Percentiles rank a stretch among this genome's conserved stretches.
phyloP scores from a whole-genome alignment of 352 stramenopile genomes.

The Thalassiosira allenii region DNA sequence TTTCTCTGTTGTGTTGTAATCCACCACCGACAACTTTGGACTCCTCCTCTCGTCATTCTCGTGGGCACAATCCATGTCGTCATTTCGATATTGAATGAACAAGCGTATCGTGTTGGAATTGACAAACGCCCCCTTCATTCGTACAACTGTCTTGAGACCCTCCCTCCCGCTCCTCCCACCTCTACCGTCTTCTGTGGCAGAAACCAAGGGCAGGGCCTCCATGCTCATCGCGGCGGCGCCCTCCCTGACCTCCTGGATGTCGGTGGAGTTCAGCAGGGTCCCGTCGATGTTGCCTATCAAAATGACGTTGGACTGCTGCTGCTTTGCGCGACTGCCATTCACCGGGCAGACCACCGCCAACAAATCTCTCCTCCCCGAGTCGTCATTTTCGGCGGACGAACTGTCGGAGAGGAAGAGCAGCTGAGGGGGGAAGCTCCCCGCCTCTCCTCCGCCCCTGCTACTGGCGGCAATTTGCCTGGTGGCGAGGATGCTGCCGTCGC shows the following conservation, averaged over 20 bases:
- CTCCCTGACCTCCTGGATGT: slow-evolving; percentile 47
- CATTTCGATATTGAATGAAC: slow-evolving; percentile 23
- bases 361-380: slow-evolving; percentile 31
- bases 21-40: slow-evolving; percentile 48
- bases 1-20: slow-evolving; percentile 57
- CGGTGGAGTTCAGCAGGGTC: slow-evolving; percentile 59
- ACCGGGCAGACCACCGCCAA: slow-evolving; percentile 54
- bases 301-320: slow-evolving; percentile 45
- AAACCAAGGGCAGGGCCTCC: slow-evolving; percentile 30
- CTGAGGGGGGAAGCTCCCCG: not conserved
- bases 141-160: not conserved
- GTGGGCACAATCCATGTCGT: not conserved
- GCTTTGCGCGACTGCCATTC: not conserved
- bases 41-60: slow-evolving; percentile 24
- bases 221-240: slow-evolving; percentile 66
- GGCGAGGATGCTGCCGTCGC: slow-evolving; percentile 70
- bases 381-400: not conserved
- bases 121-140: slow-evolving; percentile 47
- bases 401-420: slow-evolving; percentile 23
- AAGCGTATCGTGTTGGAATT: slow-evolving; percentile 57
- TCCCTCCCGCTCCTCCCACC: not conserved
- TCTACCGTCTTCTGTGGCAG: not conserved
- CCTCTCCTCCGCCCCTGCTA: not conserved
- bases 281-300: slow-evolving; percentile 79
- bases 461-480: slow-evolving; percentile 58